phyloP scores from a whole-genome alignment of 306 rosid species.

The Quercus rubra region DNA sequence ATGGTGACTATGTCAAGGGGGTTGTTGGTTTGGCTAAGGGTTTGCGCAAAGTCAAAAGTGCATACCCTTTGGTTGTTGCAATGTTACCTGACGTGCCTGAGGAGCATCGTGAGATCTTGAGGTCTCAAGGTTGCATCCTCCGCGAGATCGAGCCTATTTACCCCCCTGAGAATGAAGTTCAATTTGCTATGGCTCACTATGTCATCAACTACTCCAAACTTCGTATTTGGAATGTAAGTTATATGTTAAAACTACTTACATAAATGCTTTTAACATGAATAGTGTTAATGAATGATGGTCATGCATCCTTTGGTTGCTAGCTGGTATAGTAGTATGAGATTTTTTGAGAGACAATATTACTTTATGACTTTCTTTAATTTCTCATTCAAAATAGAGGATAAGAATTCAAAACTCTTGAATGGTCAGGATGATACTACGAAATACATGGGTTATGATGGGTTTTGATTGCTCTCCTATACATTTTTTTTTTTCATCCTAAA shows the following conservation, averaged over 20 bases:
- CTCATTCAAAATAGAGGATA: too few relatives aligned
- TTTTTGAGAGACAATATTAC: too few relatives aligned
- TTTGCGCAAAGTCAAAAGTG: conserved; percentile 44
- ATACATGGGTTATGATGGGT: too few relatives aligned
- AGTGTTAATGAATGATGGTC: too few relatives aligned
- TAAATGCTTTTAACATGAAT: background rate
- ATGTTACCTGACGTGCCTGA: conserved; percentile 60
- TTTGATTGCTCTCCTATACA: background rate
- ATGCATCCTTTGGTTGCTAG: too few relatives aligned
- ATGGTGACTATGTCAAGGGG: conserved; percentile 61
- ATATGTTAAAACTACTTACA: background rate
- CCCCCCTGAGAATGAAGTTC: conserved; percentile 49
- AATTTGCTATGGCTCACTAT: conserved; percentile 66
- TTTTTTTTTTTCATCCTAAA: background rate
- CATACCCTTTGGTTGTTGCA: conserved; percentile 61
- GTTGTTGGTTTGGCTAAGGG: conserved; percentile 65
- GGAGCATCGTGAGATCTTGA: conserved; percentile 49
- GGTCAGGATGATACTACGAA: too few relatives aligned
- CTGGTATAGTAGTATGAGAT: too few relatives aligned
- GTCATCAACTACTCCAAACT: conserved; percentile 77
- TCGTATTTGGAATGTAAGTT: conserved; percentile 61
- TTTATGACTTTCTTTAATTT: too few relatives aligned
- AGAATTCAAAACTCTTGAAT: too few relatives aligned
- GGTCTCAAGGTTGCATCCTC: conserved; percentile 50
- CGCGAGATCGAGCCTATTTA: conserved; percentile 55